Percentiles rank a stretch among this genome's conserved stretches.
Conservation (phyloP, 345 rosid species). For the Dipteronia sinensis region DNA sequence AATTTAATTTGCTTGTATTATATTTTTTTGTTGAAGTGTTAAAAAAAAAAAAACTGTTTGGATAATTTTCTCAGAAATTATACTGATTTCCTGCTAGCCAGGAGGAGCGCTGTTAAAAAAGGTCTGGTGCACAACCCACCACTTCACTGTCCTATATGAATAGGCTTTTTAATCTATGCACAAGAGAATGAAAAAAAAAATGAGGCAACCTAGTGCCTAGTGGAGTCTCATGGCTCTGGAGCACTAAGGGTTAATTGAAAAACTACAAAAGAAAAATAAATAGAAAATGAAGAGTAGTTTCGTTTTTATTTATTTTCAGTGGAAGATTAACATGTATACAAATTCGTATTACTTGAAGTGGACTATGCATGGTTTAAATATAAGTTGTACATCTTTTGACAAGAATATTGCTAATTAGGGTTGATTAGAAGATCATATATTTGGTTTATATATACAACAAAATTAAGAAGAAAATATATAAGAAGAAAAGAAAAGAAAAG, state of each 20-base stretch:
- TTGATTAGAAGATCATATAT: no score
- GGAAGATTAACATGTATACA: not conserved
- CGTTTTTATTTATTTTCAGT: no score
- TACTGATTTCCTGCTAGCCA: not conserved
- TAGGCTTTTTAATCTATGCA: not conserved
- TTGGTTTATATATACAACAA: not conserved
- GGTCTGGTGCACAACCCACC: no score
- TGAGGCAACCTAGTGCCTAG: constrained; percentile 3
- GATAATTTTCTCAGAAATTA: not conserved
- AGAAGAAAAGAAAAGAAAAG: not conserved
- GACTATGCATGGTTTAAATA: not conserved
- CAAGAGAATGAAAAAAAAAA: not conserved
- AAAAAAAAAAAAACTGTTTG: no score
- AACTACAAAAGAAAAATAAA: not conserved
- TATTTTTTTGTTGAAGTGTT: no score
- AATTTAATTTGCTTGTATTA: no score
- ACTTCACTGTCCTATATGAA: not conserved
- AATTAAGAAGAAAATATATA: not conserved
- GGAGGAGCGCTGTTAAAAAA: not conserved
- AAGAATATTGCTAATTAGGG: not conserved
- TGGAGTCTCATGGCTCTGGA: constrained; percentile 4
- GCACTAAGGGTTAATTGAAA: not conserved
- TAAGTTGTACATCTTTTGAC: no score
- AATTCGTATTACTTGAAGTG: not conserved
- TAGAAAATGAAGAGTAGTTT: not conserved